A percentile compares a stretch with the other conserved stretches of the same genome.
Evolutionary conservation across 306 rosid genomes (phyloP).

Genomic region (Comarum palustre): DNA sequence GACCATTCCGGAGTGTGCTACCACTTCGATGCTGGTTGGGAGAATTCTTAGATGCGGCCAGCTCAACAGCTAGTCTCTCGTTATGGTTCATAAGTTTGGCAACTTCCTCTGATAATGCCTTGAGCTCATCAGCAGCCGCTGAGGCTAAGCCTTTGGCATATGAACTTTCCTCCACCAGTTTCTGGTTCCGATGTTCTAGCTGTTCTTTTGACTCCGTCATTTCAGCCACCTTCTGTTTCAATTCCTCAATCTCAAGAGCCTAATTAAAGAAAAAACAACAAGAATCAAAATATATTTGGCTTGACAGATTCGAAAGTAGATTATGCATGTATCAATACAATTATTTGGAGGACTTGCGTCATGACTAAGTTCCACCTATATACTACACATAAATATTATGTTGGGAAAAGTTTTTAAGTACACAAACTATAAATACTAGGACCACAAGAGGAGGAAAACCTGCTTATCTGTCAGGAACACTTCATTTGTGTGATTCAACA

Average conservation of each 20-base stretch:
- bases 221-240: conserved; percentile 57
- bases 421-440: conserved; percentile 4
- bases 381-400: not conserved
- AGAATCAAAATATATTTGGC: conserved; percentile 14
- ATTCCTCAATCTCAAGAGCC: conserved; percentile 65
- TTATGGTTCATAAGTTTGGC: conserved; percentile 90
- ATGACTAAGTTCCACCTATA: not conserved
- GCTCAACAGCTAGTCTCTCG: conserved; percentile 70
- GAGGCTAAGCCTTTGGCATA: conserved; percentile 98
- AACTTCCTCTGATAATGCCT: conserved; percentile 95
- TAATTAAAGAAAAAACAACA: conserved; percentile 28
- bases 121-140: conserved; percentile 99
- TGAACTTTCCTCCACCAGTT: conserved; percentile 88
- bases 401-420: not conserved
- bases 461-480: conserved; percentile 47
- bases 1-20: conserved; percentile 59
- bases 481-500: conserved; percentile 32
- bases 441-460: conserved; percentile 38
- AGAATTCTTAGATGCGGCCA: conserved; percentile 67
- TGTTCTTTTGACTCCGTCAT: conserved; percentile 70
- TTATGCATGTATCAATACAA: not conserved
- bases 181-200: conserved; percentile 71
- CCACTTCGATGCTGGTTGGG: conserved; percentile 57
- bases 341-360: not conserved
- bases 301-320: conserved; percentile 9